These are phyloP conservation scores for Pelagomonas calceolata DNA, from an alignment of 108 stramenopile species.

Conservation along the genomic window DNA sequence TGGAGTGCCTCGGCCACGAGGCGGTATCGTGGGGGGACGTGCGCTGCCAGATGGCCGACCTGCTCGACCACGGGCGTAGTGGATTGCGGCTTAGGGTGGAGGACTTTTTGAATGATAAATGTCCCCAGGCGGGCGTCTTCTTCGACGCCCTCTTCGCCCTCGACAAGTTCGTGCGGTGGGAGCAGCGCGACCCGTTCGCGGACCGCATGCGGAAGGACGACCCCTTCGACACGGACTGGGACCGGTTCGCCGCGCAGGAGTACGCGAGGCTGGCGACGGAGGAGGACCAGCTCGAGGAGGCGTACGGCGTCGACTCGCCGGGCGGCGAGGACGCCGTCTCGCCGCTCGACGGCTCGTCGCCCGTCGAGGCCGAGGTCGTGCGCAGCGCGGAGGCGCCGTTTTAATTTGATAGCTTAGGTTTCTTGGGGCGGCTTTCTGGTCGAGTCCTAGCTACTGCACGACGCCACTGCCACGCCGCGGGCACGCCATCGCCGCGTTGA, in stretches of 20 bases:
- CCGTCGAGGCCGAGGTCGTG: too few relatives aligned
- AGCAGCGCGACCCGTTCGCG: slow-evolving; percentile 88
- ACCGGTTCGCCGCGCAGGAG: slow-evolving; percentile 85
- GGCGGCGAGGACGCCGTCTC: background rate
- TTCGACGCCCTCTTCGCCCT: slow-evolving; percentile 96
- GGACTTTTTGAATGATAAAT: slow-evolving; percentile 78
- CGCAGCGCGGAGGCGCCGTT: too few relatives aligned
- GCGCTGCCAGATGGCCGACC: slow-evolving; percentile 96
- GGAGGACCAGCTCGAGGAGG: slow-evolving; percentile 50
- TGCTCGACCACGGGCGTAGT: slow-evolving; percentile 47
- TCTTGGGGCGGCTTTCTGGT: too few relatives aligned
- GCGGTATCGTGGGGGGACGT: slow-evolving; percentile 90
- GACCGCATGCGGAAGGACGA: slow-evolving; percentile 82
- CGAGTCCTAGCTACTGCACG: too few relatives aligned
- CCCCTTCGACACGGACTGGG: slow-evolving; percentile 94
- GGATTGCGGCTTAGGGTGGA: slow-evolving; percentile 49
- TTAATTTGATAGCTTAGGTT: too few relatives aligned
- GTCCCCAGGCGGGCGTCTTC: slow-evolving; percentile 78
- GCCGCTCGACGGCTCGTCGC: too few relatives aligned
- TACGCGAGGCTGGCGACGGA: slow-evolving; percentile 88
- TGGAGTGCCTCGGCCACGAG: slow-evolving; percentile 95
- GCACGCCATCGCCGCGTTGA: too few relatives aligned
- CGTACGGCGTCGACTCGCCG: background rate
- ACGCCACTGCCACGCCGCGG: too few relatives aligned
- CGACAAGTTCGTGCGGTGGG: slow-evolving; percentile 92